A percentile compares a stretch with the other conserved stretches of the same genome.
These are phyloP conservation scores for Dothistroma septosporum DNA, from an alignment of 2,329 filamentous ascomycete genomes.

Conservation along the genomic window DNA sequence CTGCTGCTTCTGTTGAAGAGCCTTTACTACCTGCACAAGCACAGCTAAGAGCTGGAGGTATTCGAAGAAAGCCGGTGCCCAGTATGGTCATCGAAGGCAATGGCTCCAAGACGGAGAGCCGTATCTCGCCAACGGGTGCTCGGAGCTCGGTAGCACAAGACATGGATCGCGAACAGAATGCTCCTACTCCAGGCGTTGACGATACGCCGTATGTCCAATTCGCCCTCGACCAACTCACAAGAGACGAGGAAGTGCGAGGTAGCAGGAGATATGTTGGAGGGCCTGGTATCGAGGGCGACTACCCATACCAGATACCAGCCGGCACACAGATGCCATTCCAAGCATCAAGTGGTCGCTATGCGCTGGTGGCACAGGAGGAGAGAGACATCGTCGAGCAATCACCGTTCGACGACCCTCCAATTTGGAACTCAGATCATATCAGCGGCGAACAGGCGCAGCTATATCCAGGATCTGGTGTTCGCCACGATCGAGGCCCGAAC, in stretches of 20 bases:
- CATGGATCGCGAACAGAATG: slow-evolving; percentile 34
- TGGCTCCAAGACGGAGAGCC: slow-evolving; percentile 10
- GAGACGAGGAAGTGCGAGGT: slow-evolving; percentile 61
- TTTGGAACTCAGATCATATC: slow-evolving; percentile 16
- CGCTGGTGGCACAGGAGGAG: slow-evolving; percentile 21
- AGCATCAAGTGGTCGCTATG: slow-evolving; percentile 18
- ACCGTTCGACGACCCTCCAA: slow-evolving; percentile 17
- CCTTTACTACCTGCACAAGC: background rate
- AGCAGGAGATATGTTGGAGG: slow-evolving; percentile 46
- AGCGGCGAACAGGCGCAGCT: slow-evolving; percentile 5
- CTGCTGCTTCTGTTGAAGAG: slow-evolving; percentile 7
- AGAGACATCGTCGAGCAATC: slow-evolving; percentile 11
- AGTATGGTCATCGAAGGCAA: slow-evolving; percentile 30
- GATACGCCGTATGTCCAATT: slow-evolving; percentile 86
- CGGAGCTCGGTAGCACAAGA: slow-evolving; percentile 32
- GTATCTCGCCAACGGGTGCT: slow-evolving; percentile 23
- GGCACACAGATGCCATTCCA: slow-evolving; percentile 9
- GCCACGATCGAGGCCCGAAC: slow-evolving; percentile 20
- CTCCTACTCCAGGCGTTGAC: slow-evolving; percentile 70
- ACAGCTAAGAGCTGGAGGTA: slow-evolving; percentile 22
- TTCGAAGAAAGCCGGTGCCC: slow-evolving; percentile 35
- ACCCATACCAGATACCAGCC: slow-evolving; percentile 20
- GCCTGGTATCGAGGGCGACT: slow-evolving; percentile 22
- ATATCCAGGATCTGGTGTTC: slow-evolving; percentile 1
- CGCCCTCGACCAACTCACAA: slow-evolving; percentile 80